Evolutionary conservation across 2,329 filamentous ascomycete species (phyloP), one percentile per base, ranked within the genome.

Genomic region (Fonsecaea multimorphosa): DNA sequence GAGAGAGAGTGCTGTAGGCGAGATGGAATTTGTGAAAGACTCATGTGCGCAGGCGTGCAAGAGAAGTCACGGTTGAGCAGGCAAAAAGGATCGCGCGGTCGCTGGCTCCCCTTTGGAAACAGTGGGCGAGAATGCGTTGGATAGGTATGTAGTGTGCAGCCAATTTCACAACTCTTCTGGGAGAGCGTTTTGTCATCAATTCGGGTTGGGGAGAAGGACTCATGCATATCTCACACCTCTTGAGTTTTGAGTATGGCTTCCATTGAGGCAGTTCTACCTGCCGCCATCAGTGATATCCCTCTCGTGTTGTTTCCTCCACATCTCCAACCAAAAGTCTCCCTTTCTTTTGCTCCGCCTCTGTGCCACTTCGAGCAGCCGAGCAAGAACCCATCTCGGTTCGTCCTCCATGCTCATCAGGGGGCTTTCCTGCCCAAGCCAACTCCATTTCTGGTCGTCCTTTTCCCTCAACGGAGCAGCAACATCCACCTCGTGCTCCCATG

Each of bases 391-490:
- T 44, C 27, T 58, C n/a, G 55, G 55, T 31, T 58, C 55, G 36
- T 58, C 55, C 34, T 58, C 55, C 55, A 58, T 58, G 55, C 55
- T 58, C 55, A 58, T 58, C 3, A 44, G 34, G n/a, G 55, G 55
- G 19, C 55, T 58, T 16, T 58, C 55, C n/a, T 58, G 55, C 9
- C 55, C 55, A 2, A 58, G 55, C 55, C 55, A 58, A 9, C 55
- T 44, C 55, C 34, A 58, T 19, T 58, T 58, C 55, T 58, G n/a
- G 8, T 44, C 55, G 8, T 29, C n/a, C 36, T 29, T 34, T 27
- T 40, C 34, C 7, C 55, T 44, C 19, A 40, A 6, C 3, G 55
- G 55, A 22, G 55, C 55, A 40, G 55, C n/a, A 24, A 44, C 55
- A 24, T 27, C 12, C 5, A 27, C 36, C 9, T 27, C 34, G 3